Evolutionary conservation across 2,329 filamentous ascomycete genomes (phyloP).

Genomic region (Pyricularia grisea): DNA sequence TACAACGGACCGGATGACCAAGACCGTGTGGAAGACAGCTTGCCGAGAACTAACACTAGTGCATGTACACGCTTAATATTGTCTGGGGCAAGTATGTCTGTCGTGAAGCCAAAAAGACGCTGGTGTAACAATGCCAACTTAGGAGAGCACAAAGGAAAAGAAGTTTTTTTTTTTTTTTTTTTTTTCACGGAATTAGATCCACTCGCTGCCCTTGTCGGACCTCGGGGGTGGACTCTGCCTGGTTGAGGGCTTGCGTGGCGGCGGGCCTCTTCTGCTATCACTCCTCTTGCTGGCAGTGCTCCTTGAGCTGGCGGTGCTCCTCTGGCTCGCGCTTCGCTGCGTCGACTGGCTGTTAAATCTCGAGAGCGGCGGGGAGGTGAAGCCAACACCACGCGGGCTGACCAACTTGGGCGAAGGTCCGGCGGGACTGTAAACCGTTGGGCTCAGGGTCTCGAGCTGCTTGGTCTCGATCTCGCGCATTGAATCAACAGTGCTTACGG

Average conservation of each 20-base stretch:
- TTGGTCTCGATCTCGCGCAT: background rate
- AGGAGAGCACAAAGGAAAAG: background rate
- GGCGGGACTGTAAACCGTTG: constrained; percentile 41
- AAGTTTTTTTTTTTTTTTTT: background rate
- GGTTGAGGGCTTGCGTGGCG: background rate
- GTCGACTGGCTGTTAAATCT: constrained; percentile 11
- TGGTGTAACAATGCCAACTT: background rate
- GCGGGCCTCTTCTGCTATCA: background rate
- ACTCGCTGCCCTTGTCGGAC: background rate
- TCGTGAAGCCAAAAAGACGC: background rate
- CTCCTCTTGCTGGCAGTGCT: background rate
- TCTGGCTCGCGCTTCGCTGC: background rate
- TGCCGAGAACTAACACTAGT: background rate
- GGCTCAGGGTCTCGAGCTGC: constrained; percentile 30
- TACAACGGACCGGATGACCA: background rate
- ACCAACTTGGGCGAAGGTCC: constrained; percentile 22
- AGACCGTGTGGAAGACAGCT: background rate
- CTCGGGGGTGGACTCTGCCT: background rate
- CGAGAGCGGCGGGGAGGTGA: constrained; percentile 18
- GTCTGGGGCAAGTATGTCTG: background rate
- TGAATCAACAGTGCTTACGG: background rate
- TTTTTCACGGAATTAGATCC: background rate
- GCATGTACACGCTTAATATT: background rate
- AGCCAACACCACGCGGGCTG: constrained; percentile 34
- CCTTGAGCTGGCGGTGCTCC: constrained; percentile 1